Conservation (phyloP, 768 basidiomycete genomes). For the Lentinula guzmanii region DNA sequence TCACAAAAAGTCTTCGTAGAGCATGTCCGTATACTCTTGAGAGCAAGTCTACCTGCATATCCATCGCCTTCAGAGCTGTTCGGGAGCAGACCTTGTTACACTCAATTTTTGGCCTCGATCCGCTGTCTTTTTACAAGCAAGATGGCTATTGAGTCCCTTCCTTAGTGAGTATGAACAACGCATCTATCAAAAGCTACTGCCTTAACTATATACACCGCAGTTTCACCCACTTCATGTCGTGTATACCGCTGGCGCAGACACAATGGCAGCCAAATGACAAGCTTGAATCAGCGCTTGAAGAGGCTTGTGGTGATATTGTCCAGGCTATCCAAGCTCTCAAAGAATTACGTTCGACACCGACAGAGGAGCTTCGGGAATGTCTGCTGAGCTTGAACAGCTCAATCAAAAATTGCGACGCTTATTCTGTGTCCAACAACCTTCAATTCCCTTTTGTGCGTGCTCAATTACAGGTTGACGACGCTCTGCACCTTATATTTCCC, state of each 20-base stretch:
- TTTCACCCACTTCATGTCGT: background rate
- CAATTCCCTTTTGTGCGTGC: conserved; percentile 10
- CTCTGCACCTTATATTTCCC: background rate
- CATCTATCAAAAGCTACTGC: background rate
- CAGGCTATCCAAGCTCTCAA: conserved; percentile 9
- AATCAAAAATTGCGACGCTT: conserved; percentile 5
- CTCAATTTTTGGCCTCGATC: background rate
- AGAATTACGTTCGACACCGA: conserved; percentile 6
- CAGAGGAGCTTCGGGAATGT: conserved; percentile 3
- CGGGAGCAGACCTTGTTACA: background rate
- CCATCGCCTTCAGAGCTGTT: background rate
- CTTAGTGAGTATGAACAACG: background rate
- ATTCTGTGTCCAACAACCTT: conserved; percentile 3
- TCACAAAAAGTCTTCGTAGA: conserved; percentile 3
- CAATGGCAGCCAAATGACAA: background rate
- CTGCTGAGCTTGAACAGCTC: conserved; percentile 3
- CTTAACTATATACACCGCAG: background rate
- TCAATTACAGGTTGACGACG: conserved; percentile 9
- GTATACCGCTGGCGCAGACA: background rate
- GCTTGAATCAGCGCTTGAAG: background rate
- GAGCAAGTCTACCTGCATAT: background rate
- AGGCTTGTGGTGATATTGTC: conserved; percentile 3
- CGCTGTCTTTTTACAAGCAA: conserved; percentile 4
- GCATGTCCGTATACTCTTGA: background rate
- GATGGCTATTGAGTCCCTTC: conserved; percentile 6